Evolutionary conservation across 2,329 filamentous ascomycete genomes (phyloP).

Genomic region (Fusarium scirpi): DNA sequence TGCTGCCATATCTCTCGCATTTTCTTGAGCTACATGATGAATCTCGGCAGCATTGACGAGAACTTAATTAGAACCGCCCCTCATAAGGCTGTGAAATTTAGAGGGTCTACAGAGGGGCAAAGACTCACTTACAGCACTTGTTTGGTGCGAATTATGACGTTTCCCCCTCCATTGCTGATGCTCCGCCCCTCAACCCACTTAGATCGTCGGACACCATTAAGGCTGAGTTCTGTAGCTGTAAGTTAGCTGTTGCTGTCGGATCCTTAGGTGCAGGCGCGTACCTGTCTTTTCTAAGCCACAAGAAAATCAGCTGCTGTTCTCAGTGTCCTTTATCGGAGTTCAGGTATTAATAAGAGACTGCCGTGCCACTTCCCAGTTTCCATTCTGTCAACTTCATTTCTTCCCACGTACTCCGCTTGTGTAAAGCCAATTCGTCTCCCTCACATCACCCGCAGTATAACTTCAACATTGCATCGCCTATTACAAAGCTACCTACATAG

Average conservation of each 20-base stretch:
- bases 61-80: conserved; percentile 25
- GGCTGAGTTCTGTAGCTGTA: conserved; percentile 31
- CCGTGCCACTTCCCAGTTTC: conserved; percentile 17
- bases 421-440: conserved; percentile 16
- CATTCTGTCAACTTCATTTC: conserved; percentile 2
- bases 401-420: conserved; percentile 8
- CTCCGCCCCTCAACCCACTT: conserved; percentile 39
- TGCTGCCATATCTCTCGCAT: neutral
- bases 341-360: conserved; percentile 30
- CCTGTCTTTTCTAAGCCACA: conserved; percentile 22
- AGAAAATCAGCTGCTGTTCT: conserved; percentile 2
- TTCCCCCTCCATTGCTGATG: conserved; percentile 15
- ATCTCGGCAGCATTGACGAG: conserved; percentile 18
- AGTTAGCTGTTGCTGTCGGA: neutral
- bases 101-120: conserved; percentile 1
- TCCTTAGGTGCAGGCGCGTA: conserved; percentile 12
- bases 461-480: conserved; percentile 9
- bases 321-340: neutral
- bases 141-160: conserved; percentile 36
- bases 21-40: conserved; percentile 6
- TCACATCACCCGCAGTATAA: conserved; percentile 25
- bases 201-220: conserved; percentile 28
- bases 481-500: neutral
- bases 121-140: conserved; percentile 8
- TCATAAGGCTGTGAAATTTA: conserved; percentile 11